Percentiles rank a stretch among this genome's conserved stretches.
Conservation (phyloP, 2,329 filamentous ascomycete genomes). For the Pseudocercospora vitis region DNA sequence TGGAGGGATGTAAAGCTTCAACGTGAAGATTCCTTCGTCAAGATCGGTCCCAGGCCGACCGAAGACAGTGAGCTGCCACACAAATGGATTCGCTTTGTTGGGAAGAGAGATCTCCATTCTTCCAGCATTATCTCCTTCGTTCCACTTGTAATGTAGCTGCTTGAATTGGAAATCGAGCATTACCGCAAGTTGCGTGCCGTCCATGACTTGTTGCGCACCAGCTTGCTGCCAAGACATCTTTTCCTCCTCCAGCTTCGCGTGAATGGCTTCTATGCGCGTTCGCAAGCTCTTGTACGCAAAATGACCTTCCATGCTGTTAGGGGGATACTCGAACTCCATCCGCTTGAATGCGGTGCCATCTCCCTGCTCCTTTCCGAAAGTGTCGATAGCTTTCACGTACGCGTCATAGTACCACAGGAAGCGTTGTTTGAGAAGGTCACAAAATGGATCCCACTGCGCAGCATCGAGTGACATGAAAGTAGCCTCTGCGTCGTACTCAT, state of each 20-base stretch:
- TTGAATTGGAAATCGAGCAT: slow-evolving; percentile 83
- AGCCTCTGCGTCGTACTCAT: slow-evolving; percentile 45
- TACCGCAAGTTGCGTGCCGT: slow-evolving; percentile 73
- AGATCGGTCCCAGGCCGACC: slow-evolving; percentile 90
- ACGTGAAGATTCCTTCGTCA: slow-evolving; percentile 84
- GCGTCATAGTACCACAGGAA: slow-evolving; percentile 96
- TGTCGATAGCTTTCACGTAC: slow-evolving; percentile 70
- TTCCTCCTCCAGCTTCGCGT: slow-evolving; percentile 70
- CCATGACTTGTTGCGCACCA: slow-evolving; percentile 62
- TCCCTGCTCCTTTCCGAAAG: slow-evolving; percentile 61
- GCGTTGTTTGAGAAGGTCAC: slow-evolving; percentile 82
- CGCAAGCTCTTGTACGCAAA: slow-evolving; percentile 79
- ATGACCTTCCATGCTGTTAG: slow-evolving; percentile 80
- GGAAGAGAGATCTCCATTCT: slow-evolving; percentile 75
- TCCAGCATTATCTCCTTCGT: slow-evolving; percentile 58
- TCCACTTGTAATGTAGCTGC: slow-evolving; percentile 75
- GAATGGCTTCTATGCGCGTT: slow-evolving; percentile 66
- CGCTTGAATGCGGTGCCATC: slow-evolving; percentile 62
- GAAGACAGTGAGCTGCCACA: slow-evolving; percentile 87
- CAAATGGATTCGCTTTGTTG: slow-evolving; percentile 74
- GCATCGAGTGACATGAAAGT: slow-evolving; percentile 31
- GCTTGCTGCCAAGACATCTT: slow-evolving; percentile 68
- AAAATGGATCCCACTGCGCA: slow-evolving; percentile 77
- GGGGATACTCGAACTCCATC: slow-evolving; percentile 81
- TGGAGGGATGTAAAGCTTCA: slow-evolving; percentile 76